Evolutionary conservation across 73 alveolate species (phyloP).

Genomic region (Tetrahymena borealis): DNA sequence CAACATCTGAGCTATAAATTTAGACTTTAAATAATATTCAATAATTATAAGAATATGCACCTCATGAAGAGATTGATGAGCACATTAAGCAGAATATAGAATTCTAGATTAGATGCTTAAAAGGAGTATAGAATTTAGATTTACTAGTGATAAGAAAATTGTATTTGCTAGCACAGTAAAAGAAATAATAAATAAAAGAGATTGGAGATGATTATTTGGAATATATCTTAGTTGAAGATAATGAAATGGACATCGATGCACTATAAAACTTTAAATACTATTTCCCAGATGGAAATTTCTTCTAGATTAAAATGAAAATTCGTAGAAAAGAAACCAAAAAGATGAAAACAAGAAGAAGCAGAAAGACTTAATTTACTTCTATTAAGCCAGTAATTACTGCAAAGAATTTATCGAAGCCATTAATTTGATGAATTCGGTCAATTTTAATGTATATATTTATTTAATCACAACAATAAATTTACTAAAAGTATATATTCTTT

Average conservation of each 20-base stretch:
- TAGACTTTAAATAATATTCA: too few species aligned
- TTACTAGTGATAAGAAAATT: neutral
- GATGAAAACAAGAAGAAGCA: neutral
- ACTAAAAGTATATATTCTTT: too few species aligned
- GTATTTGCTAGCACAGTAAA: neutral
- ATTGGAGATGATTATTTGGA: neutral
- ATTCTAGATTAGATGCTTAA: neutral
- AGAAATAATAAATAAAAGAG: neutral
- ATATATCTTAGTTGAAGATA: neutral
- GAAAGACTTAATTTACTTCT: neutral
- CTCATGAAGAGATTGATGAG: neutral
- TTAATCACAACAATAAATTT: too few species aligned
- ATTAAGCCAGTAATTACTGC: too few species aligned
- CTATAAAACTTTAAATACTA: neutral
- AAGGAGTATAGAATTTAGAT: neutral
- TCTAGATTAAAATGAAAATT: neutral
- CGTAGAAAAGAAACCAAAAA: neutral
- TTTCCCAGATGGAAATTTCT: neutral
- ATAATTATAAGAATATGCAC: too few species aligned
- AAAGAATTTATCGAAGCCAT: too few species aligned
- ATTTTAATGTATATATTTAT: too few species aligned
- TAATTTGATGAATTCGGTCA: too few species aligned
- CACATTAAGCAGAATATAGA: neutral
- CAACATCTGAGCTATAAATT: too few species aligned
- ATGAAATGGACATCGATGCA: neutral